Base-by-base conservation (phyloP, 2,329 filamentous ascomycete genomes). In the Hirsutella minnesotensis region DNA sequence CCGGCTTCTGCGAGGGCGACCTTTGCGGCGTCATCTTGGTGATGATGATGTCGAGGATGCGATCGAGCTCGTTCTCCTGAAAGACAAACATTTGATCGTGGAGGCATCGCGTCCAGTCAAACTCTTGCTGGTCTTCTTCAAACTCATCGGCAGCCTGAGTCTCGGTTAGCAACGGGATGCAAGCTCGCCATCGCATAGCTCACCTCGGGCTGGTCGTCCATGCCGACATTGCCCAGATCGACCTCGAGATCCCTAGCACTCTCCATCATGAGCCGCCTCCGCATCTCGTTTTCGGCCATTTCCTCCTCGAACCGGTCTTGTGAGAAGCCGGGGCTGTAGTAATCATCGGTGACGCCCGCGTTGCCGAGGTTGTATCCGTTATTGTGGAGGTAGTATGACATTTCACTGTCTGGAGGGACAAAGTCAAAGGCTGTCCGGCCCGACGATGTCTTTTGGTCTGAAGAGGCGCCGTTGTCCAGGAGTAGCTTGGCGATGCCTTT, bases 71-170 rank as follows among this genome's bases (percentile, higher is more conserved):
- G 58, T 79, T 83, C 52, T 96, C 90, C 61, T 98, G 92, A 60
- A 98, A 98, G 31, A 98, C 92, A 59, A 98, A 98, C 92, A 98
- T 98, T 61, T 98, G 92, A 59, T 98, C 92, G 58, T 95, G 87
- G 39, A 95, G 70, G 62, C 92, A 98, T 53, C 85, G 76, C 49
- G 84, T 84, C 92, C 92, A 98, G 47, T 95, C 83, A 55, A 98
- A 98, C 49, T 96, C 92, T 56, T 94, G 89, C 44, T 81, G 79
- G 45, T 95, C 89, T 54, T 94, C 87, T 52, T 87, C 84, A 18
- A 88, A 75, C 42, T 95, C 89, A 46, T 90, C 87, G 15, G 75
- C 70, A 16, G 78, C 71, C 77, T 82, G 45, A 10, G 31, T 19
- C n/a, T 7, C 19, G 22, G 38, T 63, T 53, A 61, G 52, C 44